Evolutionary conservation across 192 early-diverging fungal genomes (phyloP).

Genomic region (Polychytrium aggregatum): DNA sequence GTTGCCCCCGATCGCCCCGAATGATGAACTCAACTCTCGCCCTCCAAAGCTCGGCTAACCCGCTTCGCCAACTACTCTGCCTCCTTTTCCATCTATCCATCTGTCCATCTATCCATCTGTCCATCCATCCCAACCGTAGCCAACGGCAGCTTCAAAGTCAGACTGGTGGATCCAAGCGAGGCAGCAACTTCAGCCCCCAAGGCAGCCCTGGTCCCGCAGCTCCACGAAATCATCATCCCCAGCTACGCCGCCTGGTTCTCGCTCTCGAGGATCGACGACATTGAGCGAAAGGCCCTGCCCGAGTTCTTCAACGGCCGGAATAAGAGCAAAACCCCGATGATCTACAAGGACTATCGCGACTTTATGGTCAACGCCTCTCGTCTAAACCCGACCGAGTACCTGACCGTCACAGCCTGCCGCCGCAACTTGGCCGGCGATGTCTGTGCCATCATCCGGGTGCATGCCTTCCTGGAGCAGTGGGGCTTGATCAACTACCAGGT

Average conservation of each 20-base stretch:
- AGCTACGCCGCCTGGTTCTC: constrained; percentile 93
- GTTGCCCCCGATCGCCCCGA: no score
- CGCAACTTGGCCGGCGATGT: constrained; percentile 97
- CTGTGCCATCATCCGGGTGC: constrained; percentile 95
- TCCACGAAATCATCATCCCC: constrained; percentile 48
- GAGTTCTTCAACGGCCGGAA: constrained; percentile 96
- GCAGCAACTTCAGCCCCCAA: no score
- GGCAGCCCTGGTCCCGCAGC: no score
- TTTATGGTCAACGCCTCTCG: constrained; percentile 99
- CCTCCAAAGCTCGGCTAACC: no score
- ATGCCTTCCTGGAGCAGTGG: constrained; percentile 99
- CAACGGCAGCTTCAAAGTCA: no score
- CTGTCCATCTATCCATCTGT: no score
- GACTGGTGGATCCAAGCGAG: no score
- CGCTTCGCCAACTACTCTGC: no score
- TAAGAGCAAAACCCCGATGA: constrained; percentile 78
- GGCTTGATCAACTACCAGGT: constrained; percentile 98
- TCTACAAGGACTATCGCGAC: constrained; percentile 88
- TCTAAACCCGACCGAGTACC: constrained; percentile 87
- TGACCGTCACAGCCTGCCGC: constrained; percentile 95
- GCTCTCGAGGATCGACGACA: constrained; percentile 65
- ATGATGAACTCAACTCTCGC: no score
- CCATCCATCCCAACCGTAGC: no score
- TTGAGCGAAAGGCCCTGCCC: constrained; percentile 78
- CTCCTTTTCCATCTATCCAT: no score